phyloP scores from a whole-genome alignment of 2,329 filamentous ascomycete species.

The Plectosphaerella sp. region DNA sequence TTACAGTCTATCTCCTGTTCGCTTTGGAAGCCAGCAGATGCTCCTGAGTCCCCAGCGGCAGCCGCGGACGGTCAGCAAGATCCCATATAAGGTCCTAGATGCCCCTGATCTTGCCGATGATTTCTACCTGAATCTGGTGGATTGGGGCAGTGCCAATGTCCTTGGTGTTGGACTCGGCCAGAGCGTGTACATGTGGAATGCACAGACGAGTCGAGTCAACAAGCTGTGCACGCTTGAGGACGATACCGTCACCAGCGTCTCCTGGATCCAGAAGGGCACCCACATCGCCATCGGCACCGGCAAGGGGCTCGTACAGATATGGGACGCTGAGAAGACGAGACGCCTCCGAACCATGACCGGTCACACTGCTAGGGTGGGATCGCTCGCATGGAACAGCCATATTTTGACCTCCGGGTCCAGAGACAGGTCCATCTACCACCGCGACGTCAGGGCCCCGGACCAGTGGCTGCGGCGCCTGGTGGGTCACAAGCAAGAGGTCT shows the following conservation, averaged over 20 bases:
- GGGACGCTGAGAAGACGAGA: conserved; percentile 86
- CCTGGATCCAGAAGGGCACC: conserved; percentile 96
- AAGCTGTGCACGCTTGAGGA: conserved; percentile 91
- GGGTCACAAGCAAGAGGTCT: conserved; percentile 97
- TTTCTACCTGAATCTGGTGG: conserved; percentile 95
- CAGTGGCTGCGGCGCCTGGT: conserved; percentile 84
- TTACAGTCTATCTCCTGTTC: conserved; percentile 92
- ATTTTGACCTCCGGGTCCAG: conserved; percentile 93
- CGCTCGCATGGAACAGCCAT: conserved; percentile 96
- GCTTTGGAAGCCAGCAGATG: conserved; percentile 89
- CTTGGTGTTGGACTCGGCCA: conserved; percentile 88
- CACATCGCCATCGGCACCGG: conserved; percentile 94
- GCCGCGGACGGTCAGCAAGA: conserved; percentile 86
- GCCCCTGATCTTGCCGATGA: conserved; percentile 94
- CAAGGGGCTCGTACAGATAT: conserved; percentile 93
- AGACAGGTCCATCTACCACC: conserved; percentile 90
- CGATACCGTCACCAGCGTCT: conserved; percentile 93
- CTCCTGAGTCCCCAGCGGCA: conserved; percentile 85
- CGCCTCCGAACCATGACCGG: conserved; percentile 94
- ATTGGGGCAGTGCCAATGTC: conserved; percentile 95
- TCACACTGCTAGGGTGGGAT: conserved; percentile 87
- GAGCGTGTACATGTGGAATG: conserved; percentile 98
- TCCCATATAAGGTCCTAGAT: conserved; percentile 96
- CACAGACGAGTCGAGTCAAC: conserved; percentile 82
- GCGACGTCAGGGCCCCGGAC: conserved; percentile 87